A percentile compares a stretch with the other conserved stretches of the same genome.
Evolutionary conservation across 306 rosid species (phyloP).

Genomic region (Medicago truncatula): DNA sequence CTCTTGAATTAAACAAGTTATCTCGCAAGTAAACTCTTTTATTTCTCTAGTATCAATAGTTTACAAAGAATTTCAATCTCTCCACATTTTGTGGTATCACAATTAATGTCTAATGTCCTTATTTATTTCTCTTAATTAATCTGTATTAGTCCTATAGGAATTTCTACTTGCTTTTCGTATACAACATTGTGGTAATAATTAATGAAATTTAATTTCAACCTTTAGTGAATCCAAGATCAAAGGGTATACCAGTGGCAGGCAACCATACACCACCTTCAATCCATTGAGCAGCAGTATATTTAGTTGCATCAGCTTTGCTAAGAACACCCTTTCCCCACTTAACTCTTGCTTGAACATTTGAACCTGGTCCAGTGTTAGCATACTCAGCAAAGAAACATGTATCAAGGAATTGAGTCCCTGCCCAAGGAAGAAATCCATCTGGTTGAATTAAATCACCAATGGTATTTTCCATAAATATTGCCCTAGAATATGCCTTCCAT

Average conservation of each 20-base stretch:
- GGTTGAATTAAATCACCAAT: conserved; percentile 55
- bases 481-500: conserved; percentile 67
- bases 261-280: conserved; percentile 51
- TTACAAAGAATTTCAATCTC: too few species aligned
- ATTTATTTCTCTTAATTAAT: background rate
- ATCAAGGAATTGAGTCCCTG: conserved; percentile 33
- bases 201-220: background rate
- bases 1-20: too few species aligned
- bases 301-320: conserved; percentile 45
- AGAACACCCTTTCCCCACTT: conserved; percentile 63
- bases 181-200: background rate
- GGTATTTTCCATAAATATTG: conserved; percentile 61
- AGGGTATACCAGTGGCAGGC: conserved; percentile 47
- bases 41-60: too few species aligned
- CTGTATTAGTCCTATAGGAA: background rate
- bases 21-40: too few species aligned
- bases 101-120: background rate
- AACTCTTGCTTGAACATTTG: conserved; percentile 47
- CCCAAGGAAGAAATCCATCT: conserved; percentile 62
- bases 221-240: conserved; percentile 30
- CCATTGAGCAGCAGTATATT: conserved; percentile 54
- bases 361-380: conserved; percentile 64
- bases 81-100: background rate
- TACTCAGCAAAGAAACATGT: conserved; percentile 71
- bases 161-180: background rate